Conservation (phyloP, 2,329 filamentous ascomycete genomes). For the Nigrospora sphaerica region DNA sequence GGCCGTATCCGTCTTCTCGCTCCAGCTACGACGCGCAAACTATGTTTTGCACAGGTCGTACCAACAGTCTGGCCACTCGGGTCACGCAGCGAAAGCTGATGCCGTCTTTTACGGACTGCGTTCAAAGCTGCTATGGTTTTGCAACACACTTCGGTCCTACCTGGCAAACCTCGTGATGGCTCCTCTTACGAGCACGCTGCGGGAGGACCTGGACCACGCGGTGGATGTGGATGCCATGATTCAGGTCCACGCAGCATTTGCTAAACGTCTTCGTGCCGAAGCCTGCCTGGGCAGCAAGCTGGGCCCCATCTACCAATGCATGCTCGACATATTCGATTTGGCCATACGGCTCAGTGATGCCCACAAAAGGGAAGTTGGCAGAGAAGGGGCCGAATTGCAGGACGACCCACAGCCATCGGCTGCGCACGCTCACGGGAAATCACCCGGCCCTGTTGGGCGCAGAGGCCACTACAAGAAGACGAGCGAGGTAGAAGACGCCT, state of each 20-base stretch:
- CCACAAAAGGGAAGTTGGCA: constrained; percentile 31
- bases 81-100: constrained; percentile 31
- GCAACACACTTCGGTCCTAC: constrained; percentile 67
- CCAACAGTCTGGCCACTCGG: constrained; percentile 31
- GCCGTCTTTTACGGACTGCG: constrained; percentile 54
- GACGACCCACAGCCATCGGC: constrained; percentile 31
- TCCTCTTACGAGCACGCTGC: constrained; percentile 51
- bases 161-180: constrained; percentile 66
- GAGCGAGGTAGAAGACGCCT: constrained; percentile 22
- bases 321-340: constrained; percentile 72
- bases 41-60: constrained; percentile 55
- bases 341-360: constrained; percentile 62
- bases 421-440: constrained; percentile 4
- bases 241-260: constrained; percentile 55
- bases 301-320: constrained; percentile 61
- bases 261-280: constrained; percentile 56
- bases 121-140: constrained; percentile 70
- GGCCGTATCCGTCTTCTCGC: constrained; percentile 63
- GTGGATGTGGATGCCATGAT: constrained; percentile 80
- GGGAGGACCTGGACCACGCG: constrained; percentile 47
- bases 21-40: constrained; percentile 69
- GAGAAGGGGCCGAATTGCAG: constrained; percentile 27
- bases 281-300: constrained; percentile 64
- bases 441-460: background rate
- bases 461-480: constrained; percentile 15